Conservation (phyloP, 345 rosid species). For the Abelmoschus esculentus region DNA sequence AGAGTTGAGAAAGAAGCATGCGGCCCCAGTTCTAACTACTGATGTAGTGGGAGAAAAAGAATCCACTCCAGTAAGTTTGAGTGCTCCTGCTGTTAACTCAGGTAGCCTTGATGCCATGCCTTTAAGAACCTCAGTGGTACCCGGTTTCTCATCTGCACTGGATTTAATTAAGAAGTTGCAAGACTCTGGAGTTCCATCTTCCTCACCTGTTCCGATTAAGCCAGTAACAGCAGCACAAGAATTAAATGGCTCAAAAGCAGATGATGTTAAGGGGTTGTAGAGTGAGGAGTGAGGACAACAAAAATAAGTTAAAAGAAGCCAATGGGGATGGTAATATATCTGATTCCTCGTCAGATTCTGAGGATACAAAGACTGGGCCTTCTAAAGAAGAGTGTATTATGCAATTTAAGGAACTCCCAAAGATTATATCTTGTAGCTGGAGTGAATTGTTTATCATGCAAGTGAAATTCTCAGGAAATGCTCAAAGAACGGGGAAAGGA, state of each 20-base stretch:
- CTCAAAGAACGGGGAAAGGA: constrained; percentile 95
- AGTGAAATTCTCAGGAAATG: constrained; percentile 67
- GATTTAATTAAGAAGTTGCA: constrained; percentile 93
- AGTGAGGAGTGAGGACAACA: constrained; percentile 52
- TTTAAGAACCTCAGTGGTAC: constrained; percentile 42
- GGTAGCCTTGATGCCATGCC: constrained; percentile 81
- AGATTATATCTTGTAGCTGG: neutral
- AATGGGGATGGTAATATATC: constrained; percentile 62
- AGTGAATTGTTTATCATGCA: constrained; percentile 4
- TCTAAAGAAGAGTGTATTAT: constrained; percentile 68
- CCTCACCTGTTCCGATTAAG: constrained; percentile 32
- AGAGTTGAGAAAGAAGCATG: constrained; percentile 53
- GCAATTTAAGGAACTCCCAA: too few species aligned
- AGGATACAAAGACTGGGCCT: constrained; percentile 80
- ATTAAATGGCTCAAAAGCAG: constrained; percentile 54
- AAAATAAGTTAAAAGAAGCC: constrained; percentile 58
- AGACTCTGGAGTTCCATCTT: constrained; percentile 64
- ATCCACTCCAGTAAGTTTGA: constrained; percentile 48
- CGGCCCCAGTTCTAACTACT: constrained; percentile 28
- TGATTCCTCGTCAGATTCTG: constrained; percentile 91
- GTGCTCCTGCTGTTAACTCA: constrained; percentile 65
- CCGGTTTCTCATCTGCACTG: constrained; percentile 67
- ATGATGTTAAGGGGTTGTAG: constrained; percentile 58
- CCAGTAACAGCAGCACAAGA: constrained; percentile 43
- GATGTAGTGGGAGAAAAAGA: constrained; percentile 44